Conservation (phyloP, 495 filamentous ascomycete genomes). For the Aspergillus leporis region DNA sequence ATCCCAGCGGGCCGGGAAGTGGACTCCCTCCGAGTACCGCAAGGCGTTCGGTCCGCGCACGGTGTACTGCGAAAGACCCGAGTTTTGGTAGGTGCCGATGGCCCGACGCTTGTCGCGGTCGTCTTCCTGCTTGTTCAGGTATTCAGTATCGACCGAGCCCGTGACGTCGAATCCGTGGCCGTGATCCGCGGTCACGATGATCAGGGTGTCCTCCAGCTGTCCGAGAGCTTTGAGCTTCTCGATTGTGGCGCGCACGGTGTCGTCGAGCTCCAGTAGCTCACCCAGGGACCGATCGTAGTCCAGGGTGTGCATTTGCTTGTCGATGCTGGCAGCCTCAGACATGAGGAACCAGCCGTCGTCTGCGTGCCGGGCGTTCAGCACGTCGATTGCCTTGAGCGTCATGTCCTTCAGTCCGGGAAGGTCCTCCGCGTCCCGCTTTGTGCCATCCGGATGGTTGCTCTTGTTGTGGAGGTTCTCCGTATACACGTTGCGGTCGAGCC, state of each 20-base stretch:
- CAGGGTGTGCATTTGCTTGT: constrained; percentile 77
- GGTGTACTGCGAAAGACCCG: constrained; percentile 70
- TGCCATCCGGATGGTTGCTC: constrained; percentile 63
- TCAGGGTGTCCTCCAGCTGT: constrained; percentile 62
- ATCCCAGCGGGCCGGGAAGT: constrained; percentile 76
- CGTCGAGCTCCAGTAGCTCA: constrained; percentile 74
- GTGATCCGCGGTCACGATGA: constrained; percentile 75
- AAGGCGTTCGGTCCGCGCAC: constrained; percentile 39
- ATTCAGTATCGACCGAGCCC: constrained; percentile 55
- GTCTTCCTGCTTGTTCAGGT: constrained; percentile 56
- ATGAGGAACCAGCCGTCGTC: constrained; percentile 75
- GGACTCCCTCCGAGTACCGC: constrained; percentile 59
- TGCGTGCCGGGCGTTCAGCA: constrained; percentile 60
- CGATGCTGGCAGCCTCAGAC: constrained; percentile 73
- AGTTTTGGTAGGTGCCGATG: constrained; percentile 64
- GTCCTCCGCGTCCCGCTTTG: constrained; percentile 57
- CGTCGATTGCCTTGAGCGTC: constrained; percentile 75
- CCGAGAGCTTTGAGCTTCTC: constrained; percentile 56
- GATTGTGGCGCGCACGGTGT: constrained; percentile 68
- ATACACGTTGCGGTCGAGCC: constrained; percentile 75
- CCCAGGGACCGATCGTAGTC: constrained; percentile 76
- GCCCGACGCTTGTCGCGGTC: constrained; percentile 67
- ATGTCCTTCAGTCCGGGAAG: constrained; percentile 77
- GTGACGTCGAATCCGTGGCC: constrained; percentile 74
- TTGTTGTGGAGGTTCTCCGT: constrained; percentile 56